These are phyloP conservation scores for Perilla frutescens DNA, from an alignment of 257 asterid species.

Conservation along the genomic window DNA sequence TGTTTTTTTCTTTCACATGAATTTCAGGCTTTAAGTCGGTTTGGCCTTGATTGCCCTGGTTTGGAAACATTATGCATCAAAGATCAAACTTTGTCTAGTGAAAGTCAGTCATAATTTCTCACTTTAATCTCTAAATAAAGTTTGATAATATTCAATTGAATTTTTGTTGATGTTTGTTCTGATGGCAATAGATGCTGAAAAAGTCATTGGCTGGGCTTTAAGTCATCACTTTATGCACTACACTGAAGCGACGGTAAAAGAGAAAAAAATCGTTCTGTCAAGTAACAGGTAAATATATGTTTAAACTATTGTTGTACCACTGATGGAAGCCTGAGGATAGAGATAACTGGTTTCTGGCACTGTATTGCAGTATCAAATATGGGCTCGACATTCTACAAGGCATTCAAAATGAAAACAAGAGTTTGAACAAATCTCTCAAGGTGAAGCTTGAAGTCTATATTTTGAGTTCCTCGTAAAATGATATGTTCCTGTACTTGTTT, in stretches of 20 bases:
- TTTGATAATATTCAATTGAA: slow-evolving; percentile 20
- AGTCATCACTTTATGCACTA: slow-evolving; percentile 73
- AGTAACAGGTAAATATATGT: slow-evolving; percentile 51
- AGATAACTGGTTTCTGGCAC: slow-evolving; percentile 27
- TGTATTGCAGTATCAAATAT: slow-evolving; percentile 59
- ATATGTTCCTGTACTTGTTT: slow-evolving; percentile 1
- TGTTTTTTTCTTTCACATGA: slow-evolving; percentile 2
- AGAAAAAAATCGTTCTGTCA: slow-evolving; percentile 51
- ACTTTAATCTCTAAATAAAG: slow-evolving; percentile 21
- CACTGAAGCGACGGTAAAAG: slow-evolving; percentile 44
- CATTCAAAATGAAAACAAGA: slow-evolving; percentile 65
- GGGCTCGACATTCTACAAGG: slow-evolving; percentile 68
- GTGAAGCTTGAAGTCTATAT: slow-evolving; percentile 43
- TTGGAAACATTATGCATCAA: slow-evolving; percentile 67
- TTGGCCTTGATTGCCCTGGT: slow-evolving; percentile 62
- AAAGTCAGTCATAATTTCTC: slow-evolving; percentile 52
- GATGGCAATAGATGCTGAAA: slow-evolving; percentile 60
- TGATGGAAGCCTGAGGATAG: slow-evolving; percentile 18
- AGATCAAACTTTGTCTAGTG: slow-evolving; percentile 71
- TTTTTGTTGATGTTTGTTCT: slow-evolving; percentile 29
- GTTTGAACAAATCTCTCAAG: slow-evolving; percentile 68
- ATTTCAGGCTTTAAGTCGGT: slow-evolving; percentile 59
- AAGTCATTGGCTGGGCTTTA: slow-evolving; percentile 77
- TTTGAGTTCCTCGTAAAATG: background rate
- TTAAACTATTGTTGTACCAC: background rate